Conservation (phyloP, 2,329 filamentous ascomycete species). For the Berkeleyomyces rouxiae region DNA sequence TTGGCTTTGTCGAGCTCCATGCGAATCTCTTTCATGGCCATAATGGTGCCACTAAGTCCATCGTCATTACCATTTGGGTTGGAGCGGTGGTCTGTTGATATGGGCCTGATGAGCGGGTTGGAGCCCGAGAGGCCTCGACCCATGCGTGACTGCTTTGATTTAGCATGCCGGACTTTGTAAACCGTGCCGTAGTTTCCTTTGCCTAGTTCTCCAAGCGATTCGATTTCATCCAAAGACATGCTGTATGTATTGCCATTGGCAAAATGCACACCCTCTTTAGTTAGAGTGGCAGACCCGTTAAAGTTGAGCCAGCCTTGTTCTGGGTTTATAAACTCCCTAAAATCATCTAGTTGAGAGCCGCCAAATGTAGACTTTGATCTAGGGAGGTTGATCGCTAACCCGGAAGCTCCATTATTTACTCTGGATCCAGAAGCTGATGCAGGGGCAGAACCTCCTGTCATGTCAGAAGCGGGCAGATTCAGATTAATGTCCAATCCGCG, state of each 20-base stretch:
- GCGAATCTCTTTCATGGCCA: slow-evolving; percentile 99
- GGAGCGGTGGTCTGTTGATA: slow-evolving; percentile 22
- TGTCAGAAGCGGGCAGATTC: slow-evolving; percentile 1
- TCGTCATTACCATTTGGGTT: slow-evolving; percentile 15
- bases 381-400: slow-evolving; percentile 3
- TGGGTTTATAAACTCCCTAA: slow-evolving; percentile 71
- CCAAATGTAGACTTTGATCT: slow-evolving; percentile 24
- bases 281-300: slow-evolving; percentile 80
- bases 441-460: slow-evolving; percentile 3
- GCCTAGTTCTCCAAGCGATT: slow-evolving; percentile 80
- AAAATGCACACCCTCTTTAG: slow-evolving; percentile 81
- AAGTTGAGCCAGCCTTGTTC: slow-evolving; percentile 86
- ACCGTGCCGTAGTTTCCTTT: slow-evolving; percentile 98
- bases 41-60: slow-evolving; percentile 54
- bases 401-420: slow-evolving; percentile 12
- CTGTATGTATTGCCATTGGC: slow-evolving; percentile 75
- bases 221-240: slow-evolving; percentile 90
- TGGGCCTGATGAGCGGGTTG: slow-evolving; percentile 22
- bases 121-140: slow-evolving; percentile 38
- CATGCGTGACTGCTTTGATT: slow-evolving; percentile 41
- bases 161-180: slow-evolving; percentile 83
- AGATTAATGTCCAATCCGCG: slow-evolving; percentile 36
- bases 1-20: slow-evolving; percentile 93
- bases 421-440: slow-evolving; percentile 14
- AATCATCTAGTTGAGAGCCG: slow-evolving; percentile 39